Evolutionary conservation across 1,284 basidiomycete species (phyloP).

Genomic region (Fistulinella cinereoalba): DNA sequence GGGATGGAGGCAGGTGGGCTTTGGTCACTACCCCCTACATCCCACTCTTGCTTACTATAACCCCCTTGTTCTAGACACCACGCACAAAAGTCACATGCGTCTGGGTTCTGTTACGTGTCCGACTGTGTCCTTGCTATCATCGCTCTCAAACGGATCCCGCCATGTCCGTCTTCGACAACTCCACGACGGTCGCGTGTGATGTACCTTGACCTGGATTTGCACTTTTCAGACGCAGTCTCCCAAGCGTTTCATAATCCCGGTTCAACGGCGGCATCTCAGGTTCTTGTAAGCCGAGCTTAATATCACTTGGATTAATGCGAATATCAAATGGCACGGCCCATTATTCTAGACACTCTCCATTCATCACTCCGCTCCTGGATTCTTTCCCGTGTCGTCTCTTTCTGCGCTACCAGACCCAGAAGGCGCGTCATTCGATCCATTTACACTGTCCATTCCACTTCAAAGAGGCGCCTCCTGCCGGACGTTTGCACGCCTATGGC

Average conservation of each 20-base stretch:
- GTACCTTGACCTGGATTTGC: slow-evolving; percentile 91
- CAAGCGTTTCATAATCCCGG: slow-evolving; percentile 61
- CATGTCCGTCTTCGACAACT: slow-evolving; percentile 3
- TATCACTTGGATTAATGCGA: not conserved
- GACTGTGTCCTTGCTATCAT: slow-evolving; percentile 84
- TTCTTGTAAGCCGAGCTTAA: slow-evolving; percentile 47
- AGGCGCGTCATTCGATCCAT: slow-evolving; percentile 53
- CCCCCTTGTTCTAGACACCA: slow-evolving; percentile 56
- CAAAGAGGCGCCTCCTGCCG: slow-evolving; percentile 57
- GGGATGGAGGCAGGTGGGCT: slow-evolving; percentile 77
- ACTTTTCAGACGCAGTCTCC: slow-evolving; percentile 87
- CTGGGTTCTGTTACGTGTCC: slow-evolving; percentile 93
- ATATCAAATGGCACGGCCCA: not conserved
- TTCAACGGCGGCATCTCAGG: slow-evolving; percentile 41
- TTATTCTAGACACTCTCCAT: slow-evolving; percentile 70
- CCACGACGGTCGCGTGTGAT: slow-evolving; percentile 64
- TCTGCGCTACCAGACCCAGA: slow-evolving; percentile 47
- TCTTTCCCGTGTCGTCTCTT: slow-evolving; percentile 71
- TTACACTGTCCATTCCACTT: slow-evolving; percentile 76
- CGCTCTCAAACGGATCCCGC: slow-evolving; percentile 44
- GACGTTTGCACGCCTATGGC: slow-evolving; percentile 67
- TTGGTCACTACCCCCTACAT: not conserved
- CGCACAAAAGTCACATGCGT: slow-evolving; percentile 68
- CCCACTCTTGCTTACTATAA: not conserved
- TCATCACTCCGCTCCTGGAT: slow-evolving; percentile 78